Base-by-base conservation (phyloP, 495 filamentous ascomycete genomes). In the Xylaria bambusicola region DNA sequence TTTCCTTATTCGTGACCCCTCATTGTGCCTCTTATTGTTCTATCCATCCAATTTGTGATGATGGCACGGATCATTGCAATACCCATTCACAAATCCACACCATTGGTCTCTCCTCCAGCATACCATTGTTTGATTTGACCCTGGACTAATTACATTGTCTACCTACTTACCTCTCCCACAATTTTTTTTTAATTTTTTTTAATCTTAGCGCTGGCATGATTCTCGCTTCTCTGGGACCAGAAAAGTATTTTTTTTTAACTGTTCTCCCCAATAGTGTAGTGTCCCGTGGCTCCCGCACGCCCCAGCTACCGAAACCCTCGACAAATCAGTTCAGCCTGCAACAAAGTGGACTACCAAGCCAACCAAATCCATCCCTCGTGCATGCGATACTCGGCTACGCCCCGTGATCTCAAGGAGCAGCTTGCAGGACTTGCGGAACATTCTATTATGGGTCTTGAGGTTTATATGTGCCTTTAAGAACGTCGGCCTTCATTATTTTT, bases 241-340 rank as follows among this genome's bases (percentile, higher is more conserved):
- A 38, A 15, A 38, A 13, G 8, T 10, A 38, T 9, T 47, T 47
- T 41, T 47, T 49, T 53, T 60, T 60, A 60, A 60, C 57, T n/a
- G 41, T 60, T 35, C n/a, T n/a, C 49, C 36, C n/a, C 35, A 52
- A 60, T 60, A 60, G 57, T 53, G 57, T 45, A 60, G 57, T 53
- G 57, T 45, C 41, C 57, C 31, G 49, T 51, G 48, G 56, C 40
- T 46, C 57, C 33, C 48, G 48, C 33, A 6, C 36, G 10, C 46
- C 56, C 44, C 47, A 51, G 56, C 36, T 44, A 58, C 55, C 42
- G 49, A 60, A 47, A 38, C 31, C 56, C 38, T 47, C 41, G 48
- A 53, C 38, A 60, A 38, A 21, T 48, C 56, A 52, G 56, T 46
- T n/a, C 47, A 59, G 56, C 48, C 45, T 49, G 55, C 56, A 59